Base-by-base conservation (phyloP, 805 yeast genomes). In the Debaryomyces hansenii region DNA sequence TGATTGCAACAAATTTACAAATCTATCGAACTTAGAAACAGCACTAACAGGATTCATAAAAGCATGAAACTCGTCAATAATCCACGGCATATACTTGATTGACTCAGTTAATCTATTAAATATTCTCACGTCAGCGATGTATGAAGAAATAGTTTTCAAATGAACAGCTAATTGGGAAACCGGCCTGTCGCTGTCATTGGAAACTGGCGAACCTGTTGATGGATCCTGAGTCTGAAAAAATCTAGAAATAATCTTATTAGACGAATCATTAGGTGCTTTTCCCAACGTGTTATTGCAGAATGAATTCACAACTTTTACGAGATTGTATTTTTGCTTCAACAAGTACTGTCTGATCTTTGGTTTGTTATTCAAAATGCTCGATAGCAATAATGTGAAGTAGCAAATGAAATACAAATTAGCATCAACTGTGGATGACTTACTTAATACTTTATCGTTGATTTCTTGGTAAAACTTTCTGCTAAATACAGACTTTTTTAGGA, bases 51-150 rank as follows among this genome's bases (percentile, higher is more conserved):
- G 67, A 45, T 58, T 52, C 41, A 51, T 41, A 39, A 66, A 57
- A 1, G 72, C 63, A 2, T 56, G 42, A 46, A 53, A 67, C 53
- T 71, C 77, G 46, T 67, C 75, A 14, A 71, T 61, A 15, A 71
- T 61, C 78, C 78, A 72, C 4, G 78, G 78, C 62, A 66, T 63
- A 48, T 71, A 71, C 54, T 70, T 70, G 45, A 72, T 62, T 21
- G 74, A 57, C 15, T 71, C 76, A 4, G 70, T 64, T 46, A 72
- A 58, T 41, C 78, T 58, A 54, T 67, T 67, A 60, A 72, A 72
- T 37, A 72, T 72, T 29, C 78, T 62, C 4, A 71, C 52, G 49
- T 72, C 78, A 3, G 76, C 56, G 7, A 72, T 44, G 53, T 72
- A 72, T 2, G 67, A 55, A 15, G 72, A 68, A 15, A 70, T 58